Base-by-base conservation (phyloP, 2,329 filamentous ascomycete species). In the Xylariaceae sp. region DNA sequence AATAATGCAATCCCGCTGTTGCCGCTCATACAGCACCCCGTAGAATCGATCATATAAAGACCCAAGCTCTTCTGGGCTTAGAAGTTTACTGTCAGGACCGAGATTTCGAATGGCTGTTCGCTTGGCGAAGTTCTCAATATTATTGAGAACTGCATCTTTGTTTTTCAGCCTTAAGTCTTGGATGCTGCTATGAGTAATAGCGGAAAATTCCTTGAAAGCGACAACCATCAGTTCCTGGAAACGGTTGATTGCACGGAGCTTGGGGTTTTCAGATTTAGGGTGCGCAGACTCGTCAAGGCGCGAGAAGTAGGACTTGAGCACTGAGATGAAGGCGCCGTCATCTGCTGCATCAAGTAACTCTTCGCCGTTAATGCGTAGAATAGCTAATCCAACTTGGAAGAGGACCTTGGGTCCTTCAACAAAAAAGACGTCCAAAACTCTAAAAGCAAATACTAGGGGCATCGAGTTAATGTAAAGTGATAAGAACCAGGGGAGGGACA, bases 141-240 rank as follows among this genome's bases (percentile, higher is more conserved):
- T 97, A 70, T 92, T 92, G 50, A 99, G 79, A 26, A 99, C 94
- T 0, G 89, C 88, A 67, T 94, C 91, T 73, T 97, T 97, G 73
- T 97, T 95, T 73, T 92, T 96, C 33, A 89, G 80, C 18, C 94
- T 86, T 67, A 95, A 82, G 61, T 97, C 94, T 0, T 88, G 89
- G 56, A 99, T 92, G 44, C 88, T 96, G 67, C 86, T 88, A 69
- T 99, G 93, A 0, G 94, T 99, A 63, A 99, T 96, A 33, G 87
- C 91, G 0, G 93, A 89, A 68, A 99, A 99, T 68, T 99, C 94
- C 64, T 97, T 97, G 76, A 99, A 99, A 0, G 94, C 94, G 16
- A 97, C 94, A 3, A 99, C 94, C 92, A 99, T 97, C 52, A 99
- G 83, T 72, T 97, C 94, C 67, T 99, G 94, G 70, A 99, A 99